A percentile compares a stretch with the other conserved stretches of the same genome.
These are phyloP conservation scores for Cordyceps cateniannulata DNA, from an alignment of 2,329 filamentous ascomycete species.

Conservation along the genomic window DNA sequence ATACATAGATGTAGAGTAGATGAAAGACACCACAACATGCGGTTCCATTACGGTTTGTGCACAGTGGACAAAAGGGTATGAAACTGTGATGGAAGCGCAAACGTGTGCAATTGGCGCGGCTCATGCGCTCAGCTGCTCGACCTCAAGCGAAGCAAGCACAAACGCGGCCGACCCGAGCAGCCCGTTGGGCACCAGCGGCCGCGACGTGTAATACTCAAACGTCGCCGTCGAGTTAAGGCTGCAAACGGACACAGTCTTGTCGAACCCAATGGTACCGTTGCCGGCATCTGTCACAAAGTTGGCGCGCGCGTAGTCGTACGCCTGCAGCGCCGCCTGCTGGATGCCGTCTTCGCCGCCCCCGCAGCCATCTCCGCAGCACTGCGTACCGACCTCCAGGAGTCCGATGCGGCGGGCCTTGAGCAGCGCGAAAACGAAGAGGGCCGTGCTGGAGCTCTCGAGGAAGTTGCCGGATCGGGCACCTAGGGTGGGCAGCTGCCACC, in stretches of 20 bases:
- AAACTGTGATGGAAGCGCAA: neutral
- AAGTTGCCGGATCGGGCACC: slow-evolving; percentile 14
- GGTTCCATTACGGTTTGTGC: neutral
- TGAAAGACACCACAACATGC: neutral
- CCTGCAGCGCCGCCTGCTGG: slow-evolving; percentile 8
- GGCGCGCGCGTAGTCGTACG: slow-evolving; percentile 13
- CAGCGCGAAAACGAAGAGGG: slow-evolving; percentile 14
- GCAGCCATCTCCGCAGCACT: neutral
- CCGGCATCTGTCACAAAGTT: slow-evolving; percentile 11
- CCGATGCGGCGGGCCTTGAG: slow-evolving; percentile 12
- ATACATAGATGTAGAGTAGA: neutral
- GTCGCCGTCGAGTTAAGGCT: slow-evolving; percentile 35
- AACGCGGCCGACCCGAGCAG: slow-evolving; percentile 32
- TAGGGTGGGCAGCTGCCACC: slow-evolving; percentile 16
- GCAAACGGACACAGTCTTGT: slow-evolving; percentile 33
- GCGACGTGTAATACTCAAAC: slow-evolving; percentile 33
- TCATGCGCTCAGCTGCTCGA: slow-evolving; percentile 18
- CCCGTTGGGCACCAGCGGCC: slow-evolving; percentile 31
- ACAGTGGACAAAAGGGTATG: neutral
- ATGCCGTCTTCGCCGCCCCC: neutral
- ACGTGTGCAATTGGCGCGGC: too few relatives aligned
- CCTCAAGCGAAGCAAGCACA: slow-evolving; percentile 31
- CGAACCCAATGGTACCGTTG: slow-evolving; percentile 21
- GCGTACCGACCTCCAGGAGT: neutral
- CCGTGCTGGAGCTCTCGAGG: slow-evolving; percentile 17